Percentiles rank a stretch among this genome's conserved stretches.
phyloP scores from a whole-genome alignment of 257 asterid genomes.

The Nicotiana benthamiana region DNA sequence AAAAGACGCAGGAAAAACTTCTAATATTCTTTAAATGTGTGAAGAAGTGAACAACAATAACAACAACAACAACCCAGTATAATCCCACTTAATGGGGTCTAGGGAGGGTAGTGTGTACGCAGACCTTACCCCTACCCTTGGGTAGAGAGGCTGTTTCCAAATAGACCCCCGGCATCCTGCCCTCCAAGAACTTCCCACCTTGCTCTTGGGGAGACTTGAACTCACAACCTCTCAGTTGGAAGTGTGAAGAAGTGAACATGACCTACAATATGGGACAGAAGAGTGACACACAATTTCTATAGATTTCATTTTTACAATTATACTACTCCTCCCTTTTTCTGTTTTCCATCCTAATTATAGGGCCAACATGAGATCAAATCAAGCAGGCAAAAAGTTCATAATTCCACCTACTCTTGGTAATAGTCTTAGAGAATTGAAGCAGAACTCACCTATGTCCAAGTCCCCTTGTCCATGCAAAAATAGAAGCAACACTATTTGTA shows the following conservation, averaged over 20 bases:
- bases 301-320: not conserved
- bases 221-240: too few relatives aligned
- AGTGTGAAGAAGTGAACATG: too few relatives aligned
- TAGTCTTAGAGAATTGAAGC: conserved; percentile 1
- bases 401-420: not conserved
- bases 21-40: not conserved
- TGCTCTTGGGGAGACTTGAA: too few relatives aligned
- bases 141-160: too few relatives aligned
- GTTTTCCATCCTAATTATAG: not conserved
- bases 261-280: not conserved
- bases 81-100: too few relatives aligned
- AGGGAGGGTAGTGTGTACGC: too few relatives aligned
- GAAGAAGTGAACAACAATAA: too few relatives aligned
- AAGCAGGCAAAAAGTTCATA: not conserved
- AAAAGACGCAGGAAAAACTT: not conserved
- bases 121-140: too few relatives aligned
- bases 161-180: too few relatives aligned
- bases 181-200: too few relatives aligned
- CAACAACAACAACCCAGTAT: too few relatives aligned
- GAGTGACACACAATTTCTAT: not conserved
- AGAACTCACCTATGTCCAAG: conserved; percentile 63
- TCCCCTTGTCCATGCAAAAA: conserved; percentile 94
- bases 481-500: conserved; percentile 90
- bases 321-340: not conserved
- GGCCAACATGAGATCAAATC: not conserved